Conservation (phyloP, 1,139 yeast genomes). For the Suhomyces atakaporum region DNA sequence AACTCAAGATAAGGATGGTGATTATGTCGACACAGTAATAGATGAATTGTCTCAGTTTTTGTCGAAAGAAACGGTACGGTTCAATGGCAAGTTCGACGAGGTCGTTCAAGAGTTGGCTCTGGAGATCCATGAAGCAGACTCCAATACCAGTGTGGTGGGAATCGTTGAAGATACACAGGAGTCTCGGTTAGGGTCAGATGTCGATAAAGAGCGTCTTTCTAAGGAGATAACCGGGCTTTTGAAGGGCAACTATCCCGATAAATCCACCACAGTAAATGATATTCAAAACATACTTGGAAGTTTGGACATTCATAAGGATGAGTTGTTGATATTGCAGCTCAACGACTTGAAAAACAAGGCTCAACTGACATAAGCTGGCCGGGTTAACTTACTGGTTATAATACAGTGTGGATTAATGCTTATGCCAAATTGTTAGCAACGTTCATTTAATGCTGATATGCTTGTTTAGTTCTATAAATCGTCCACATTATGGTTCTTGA, state of each 20-base stretch:
- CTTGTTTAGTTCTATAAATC: constrained; percentile 45
- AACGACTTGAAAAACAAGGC: constrained; percentile 20
- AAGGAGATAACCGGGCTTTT: constrained; percentile 24
- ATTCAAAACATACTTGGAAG: constrained; percentile 19
- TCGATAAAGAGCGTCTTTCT: constrained; percentile 19
- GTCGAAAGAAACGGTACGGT: constrained; percentile 21
- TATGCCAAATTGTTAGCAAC: too few relatives aligned
- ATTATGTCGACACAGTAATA: constrained; percentile 30
- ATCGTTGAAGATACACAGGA: constrained; percentile 13
- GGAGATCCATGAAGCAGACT: constrained; percentile 20
- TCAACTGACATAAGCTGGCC: too few relatives aligned
- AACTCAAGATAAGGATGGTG: constrained; percentile 1
- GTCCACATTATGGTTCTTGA: constrained; percentile 74
- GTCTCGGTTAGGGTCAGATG: constrained; percentile 13
- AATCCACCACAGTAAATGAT: constrained; percentile 11
- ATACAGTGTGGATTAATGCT: too few relatives aligned
- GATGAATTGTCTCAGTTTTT: constrained; percentile 32
- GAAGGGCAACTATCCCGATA: constrained; percentile 3
- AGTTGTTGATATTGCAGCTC: constrained; percentile 27
- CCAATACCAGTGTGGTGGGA: constrained; percentile 27
- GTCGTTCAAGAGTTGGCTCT: constrained; percentile 27
- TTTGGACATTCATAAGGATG: constrained; percentile 23
- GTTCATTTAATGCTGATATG: too few relatives aligned
- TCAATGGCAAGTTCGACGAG: constrained; percentile 31
- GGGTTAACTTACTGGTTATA: too few relatives aligned